These are phyloP conservation scores for Arabidopsis suecica DNA, from an alignment of 345 rosid species.

Conservation along the genomic window DNA sequence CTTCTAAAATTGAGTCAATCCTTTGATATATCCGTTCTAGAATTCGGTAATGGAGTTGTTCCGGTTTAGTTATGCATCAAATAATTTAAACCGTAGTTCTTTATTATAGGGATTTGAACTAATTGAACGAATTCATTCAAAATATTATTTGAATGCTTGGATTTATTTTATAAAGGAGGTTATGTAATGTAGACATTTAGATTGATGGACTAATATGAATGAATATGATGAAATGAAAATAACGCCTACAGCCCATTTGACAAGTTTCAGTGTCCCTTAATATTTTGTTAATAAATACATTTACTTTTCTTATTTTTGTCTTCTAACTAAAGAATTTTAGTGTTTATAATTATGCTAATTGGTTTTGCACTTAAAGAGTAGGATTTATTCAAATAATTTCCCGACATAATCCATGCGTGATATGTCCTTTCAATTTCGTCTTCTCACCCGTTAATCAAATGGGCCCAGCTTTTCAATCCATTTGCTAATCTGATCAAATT, in stretches of 20 bases:
- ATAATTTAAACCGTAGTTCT: background rate
- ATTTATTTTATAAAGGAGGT: too few relatives aligned
- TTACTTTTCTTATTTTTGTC: constrained; percentile 5
- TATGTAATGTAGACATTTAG: too few relatives aligned
- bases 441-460: constrained; percentile 34
- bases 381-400: constrained; percentile 15
- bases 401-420: constrained; percentile 26
- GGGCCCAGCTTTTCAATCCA: background rate
- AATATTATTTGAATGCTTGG: background rate
- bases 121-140: background rate
- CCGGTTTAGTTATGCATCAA: background rate
- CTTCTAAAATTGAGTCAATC: background rate
- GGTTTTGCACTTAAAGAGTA: constrained; percentile 12
- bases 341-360: constrained; percentile 24
- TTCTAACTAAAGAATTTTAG: constrained; percentile 4
- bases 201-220: background rate
- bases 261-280: background rate
- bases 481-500: constrained; percentile 5
- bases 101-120: too few relatives aligned
- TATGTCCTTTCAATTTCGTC: constrained; percentile 24
- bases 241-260: constrained; percentile 13
- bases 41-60: background rate
- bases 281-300: background rate
- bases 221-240: background rate
- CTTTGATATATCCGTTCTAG: background rate